Evolutionary conservation across 2,329 filamentous ascomycete species (phyloP).

Genomic region (Alternaria conjuncta): DNA sequence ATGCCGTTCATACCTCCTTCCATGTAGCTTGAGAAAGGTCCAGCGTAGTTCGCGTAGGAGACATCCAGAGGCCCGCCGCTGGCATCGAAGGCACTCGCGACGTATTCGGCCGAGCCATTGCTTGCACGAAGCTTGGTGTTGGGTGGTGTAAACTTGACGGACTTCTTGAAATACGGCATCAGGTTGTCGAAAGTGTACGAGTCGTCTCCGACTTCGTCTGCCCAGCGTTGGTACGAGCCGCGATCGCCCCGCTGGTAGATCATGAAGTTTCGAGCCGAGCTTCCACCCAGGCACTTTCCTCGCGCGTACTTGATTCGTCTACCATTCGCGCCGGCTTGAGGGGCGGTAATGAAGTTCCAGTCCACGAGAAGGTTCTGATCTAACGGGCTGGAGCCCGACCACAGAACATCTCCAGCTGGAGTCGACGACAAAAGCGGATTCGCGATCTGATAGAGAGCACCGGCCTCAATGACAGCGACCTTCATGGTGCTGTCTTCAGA

Average conservation of each 20-base stretch:
- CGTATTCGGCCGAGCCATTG: conserved; percentile 21
- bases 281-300: conserved; percentile 42
- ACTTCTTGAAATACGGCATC: conserved; percentile 37
- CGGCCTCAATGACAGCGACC: conserved; percentile 35
- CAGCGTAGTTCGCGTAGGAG: conserved; percentile 27
- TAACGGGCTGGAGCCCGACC: conserved; percentile 16
- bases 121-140: conserved; percentile 14
- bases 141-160: conserved; percentile 38
- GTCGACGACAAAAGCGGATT: conserved; percentile 18
- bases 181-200: conserved; percentile 39
- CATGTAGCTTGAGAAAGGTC: conserved; percentile 22
- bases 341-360: conserved; percentile 38
- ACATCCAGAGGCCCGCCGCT: conserved; percentile 20
- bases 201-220: conserved; percentile 35
- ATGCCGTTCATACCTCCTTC: conserved; percentile 19
- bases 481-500: neutral
- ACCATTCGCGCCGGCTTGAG: conserved; percentile 29
- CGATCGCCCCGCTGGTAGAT: conserved; percentile 27
- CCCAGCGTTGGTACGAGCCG: conserved; percentile 36
- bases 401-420: conserved; percentile 30
- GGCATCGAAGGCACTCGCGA: conserved; percentile 14
- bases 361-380: conserved; percentile 36
- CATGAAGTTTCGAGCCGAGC: conserved; percentile 30
- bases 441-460: conserved; percentile 24
- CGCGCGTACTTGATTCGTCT: conserved; percentile 32